Base-by-base conservation (phyloP, 805 yeast genomes). In the Lachancea fermentati region DNA sequence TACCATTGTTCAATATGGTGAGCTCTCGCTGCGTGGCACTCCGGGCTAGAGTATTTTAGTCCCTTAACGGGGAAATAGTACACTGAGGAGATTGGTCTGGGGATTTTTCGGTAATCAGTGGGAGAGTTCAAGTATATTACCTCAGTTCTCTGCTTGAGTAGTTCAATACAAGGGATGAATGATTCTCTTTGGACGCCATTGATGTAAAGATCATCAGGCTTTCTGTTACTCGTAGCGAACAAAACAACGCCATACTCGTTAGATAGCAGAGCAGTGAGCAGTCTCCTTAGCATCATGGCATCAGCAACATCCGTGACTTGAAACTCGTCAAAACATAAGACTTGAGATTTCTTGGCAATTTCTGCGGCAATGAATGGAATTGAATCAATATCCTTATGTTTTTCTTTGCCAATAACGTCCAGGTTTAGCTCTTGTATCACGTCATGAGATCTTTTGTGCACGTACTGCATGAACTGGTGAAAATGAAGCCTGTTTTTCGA, bases 291-390 rank as follows among this genome's bases (percentile, higher is more conserved):
- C 25, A 93, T 71, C 97, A 93, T 93, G 2, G 98, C 98, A 63
- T 93, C 98, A 0, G 97, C 98, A 22, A 93, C 97, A 61, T 93
- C 98, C 1, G 96, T 87, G 32, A 93, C 98, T 64, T 93, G 97
- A 58, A 93, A 91, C 65, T 93, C 98, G 65, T 93, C 98, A 59
- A 93, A 86, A 62, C 98, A 93, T 44, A 93, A 62, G 1, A 93
- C 78, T 1, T 91, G 81, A 3, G 93, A 73, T 36, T 73, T 69
- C 47, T 74, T 73, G 1, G 97, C 85, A 41, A 93, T 76, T 53
- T 86, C 95, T 45, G 81, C 79, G 0, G 97, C 96, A 26, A 88
- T 65, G 25, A 78, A 61, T 2, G 96, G 96, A 37, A 89, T 81
- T 2, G 89, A 81, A 54, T 89, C 97, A 39, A 83, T 65, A 48